These are phyloP conservation scores for Asterionellopsis glacialis DNA, from an alignment of 108 stramenopile species.

Conservation along the genomic window DNA sequence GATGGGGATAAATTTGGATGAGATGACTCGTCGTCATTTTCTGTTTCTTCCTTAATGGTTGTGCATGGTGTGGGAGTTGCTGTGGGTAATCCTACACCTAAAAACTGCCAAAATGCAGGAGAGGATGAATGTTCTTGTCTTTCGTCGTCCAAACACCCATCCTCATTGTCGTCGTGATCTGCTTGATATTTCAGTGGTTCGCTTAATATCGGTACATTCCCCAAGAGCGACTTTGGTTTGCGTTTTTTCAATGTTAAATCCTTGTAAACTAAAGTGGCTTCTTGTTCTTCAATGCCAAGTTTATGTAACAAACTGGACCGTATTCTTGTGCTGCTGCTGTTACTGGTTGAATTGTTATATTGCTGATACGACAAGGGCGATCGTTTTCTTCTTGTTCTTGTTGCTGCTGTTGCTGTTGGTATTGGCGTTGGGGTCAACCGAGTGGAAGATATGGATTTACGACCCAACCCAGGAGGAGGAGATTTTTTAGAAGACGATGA, in stretches of 20 bases:
- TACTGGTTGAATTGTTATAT: neutral
- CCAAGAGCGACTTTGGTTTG: neutral
- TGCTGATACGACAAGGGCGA: no score
- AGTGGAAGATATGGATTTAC: no score
- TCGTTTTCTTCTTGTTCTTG: no score
- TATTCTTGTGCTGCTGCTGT: neutral
- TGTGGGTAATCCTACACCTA: neutral
- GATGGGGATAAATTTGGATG: neutral
- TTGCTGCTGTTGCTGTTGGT: neutral
- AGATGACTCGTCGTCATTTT: neutral
- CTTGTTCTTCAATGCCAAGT: conserved; percentile 1
- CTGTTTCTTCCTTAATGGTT: neutral
- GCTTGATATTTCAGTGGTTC: conserved; percentile 9
- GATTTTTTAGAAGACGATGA: no score
- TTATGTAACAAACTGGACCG: conserved; percentile 8
- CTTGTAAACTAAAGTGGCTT: neutral
- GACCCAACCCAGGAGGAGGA: no score
- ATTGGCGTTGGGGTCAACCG: no score
- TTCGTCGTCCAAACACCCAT: neutral
- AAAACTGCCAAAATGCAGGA: no score
- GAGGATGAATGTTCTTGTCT: neutral
- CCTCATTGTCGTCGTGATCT: neutral
- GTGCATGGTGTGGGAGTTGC: neutral
- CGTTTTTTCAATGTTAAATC: neutral
- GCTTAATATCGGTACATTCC: neutral